These are phyloP conservation scores for Fragaria iinumae DNA, from an alignment of 306 rosid species.

Conservation along the genomic window DNA sequence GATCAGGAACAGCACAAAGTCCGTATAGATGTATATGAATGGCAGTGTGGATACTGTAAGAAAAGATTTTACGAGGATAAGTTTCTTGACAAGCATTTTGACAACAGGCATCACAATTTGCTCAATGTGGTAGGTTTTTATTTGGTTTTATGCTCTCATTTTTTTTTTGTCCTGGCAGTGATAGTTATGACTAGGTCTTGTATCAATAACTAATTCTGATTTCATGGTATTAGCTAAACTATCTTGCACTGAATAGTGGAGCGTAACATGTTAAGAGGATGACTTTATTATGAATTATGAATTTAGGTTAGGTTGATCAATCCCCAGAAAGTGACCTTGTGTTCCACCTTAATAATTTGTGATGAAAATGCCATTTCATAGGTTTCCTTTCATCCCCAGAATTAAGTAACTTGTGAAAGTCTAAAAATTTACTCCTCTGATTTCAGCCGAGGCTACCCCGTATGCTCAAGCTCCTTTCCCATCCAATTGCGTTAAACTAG, in stretches of 20 bases:
- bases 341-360: neutral
- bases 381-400: neutral
- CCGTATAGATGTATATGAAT: conserved; percentile 60
- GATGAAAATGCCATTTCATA: neutral
- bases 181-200: neutral
- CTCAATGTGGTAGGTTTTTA: conserved; percentile 50
- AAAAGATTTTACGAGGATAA: conserved; percentile 84
- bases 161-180: conserved; percentile 1
- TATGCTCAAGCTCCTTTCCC: neutral
- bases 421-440: neutral
- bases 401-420: neutral
- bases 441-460: neutral
- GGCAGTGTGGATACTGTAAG: conserved; percentile 95
- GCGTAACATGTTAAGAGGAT: neutral
- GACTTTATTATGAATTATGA: neutral
- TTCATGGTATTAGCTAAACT: neutral
- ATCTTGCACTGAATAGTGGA: neutral
- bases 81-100: conserved; percentile 71
- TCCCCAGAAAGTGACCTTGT: neutral
- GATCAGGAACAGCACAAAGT: conserved; percentile 90
- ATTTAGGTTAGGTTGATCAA: neutral
- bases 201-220: neutral
- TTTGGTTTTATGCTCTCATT: conserved; percentile 9
- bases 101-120: conserved; percentile 66
- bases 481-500: neutral